These are phyloP conservation scores for Lachancea waltii DNA, from an alignment of 805 yeast species.

Conservation along the genomic window DNA sequence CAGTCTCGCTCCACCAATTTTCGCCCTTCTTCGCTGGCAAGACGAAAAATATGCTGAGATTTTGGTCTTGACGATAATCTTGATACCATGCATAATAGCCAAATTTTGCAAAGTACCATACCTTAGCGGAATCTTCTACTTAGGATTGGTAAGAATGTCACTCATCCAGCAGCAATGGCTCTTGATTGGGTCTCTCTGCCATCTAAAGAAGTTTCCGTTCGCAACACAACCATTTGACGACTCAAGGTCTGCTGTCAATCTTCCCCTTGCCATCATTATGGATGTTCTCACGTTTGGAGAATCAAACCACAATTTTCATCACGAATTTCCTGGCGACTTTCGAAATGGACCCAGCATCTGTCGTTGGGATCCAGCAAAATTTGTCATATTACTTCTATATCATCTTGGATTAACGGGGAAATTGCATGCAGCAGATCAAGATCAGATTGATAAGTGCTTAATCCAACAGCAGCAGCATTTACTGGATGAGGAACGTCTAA, in stretches of 20 bases:
- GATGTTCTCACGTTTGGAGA: slow-evolving; percentile 78
- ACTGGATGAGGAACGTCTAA: slow-evolving; percentile 67
- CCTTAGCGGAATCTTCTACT: slow-evolving; percentile 66
- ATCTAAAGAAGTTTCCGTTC: slow-evolving; percentile 38
- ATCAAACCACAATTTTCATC: slow-evolving; percentile 89
- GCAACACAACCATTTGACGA: slow-evolving; percentile 72
- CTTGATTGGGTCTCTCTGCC: slow-evolving; percentile 78
- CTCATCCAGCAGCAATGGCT: slow-evolving; percentile 75
- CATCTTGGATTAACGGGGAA: slow-evolving; percentile 53
- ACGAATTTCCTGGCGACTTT: slow-evolving; percentile 89
- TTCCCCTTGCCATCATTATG: slow-evolving; percentile 39
- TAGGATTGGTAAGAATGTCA: slow-evolving; percentile 64
- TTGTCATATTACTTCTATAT: slow-evolving; percentile 51
- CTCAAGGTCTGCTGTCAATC: slow-evolving; percentile 67
- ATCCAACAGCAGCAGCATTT: slow-evolving; percentile 79
- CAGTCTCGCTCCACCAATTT: slow-evolving; percentile 57
- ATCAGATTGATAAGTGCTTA: slow-evolving; percentile 60
- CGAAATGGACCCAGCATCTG: slow-evolving; percentile 66
- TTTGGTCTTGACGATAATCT: slow-evolving; percentile 44
- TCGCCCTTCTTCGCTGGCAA: slow-evolving; percentile 56
- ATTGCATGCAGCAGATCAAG: slow-evolving; percentile 40
- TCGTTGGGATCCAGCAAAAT: slow-evolving; percentile 83
- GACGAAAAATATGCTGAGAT: slow-evolving; percentile 60
- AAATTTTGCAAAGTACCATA: slow-evolving; percentile 69
- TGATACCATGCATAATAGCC: slow-evolving; percentile 60